These are phyloP conservation scores for Linderniella brevidens DNA, from an alignment of 257 asterid genomes.

Conservation along the genomic window DNA sequence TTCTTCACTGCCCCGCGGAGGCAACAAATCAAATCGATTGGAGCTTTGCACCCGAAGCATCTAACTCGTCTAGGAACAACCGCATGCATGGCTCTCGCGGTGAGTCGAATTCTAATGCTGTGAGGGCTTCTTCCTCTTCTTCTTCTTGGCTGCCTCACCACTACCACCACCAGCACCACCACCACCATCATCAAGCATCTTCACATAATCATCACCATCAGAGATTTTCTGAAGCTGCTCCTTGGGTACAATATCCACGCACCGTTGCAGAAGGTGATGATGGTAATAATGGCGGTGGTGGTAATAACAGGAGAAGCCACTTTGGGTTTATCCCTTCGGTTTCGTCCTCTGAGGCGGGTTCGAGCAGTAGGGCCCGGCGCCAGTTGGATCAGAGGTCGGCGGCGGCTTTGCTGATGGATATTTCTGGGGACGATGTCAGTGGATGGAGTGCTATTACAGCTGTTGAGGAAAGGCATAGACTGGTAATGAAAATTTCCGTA, in stretches of 20 bases:
- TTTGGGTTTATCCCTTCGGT: conserved; percentile 33
- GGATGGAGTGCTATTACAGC: conserved; percentile 55
- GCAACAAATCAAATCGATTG: conserved; percentile 38
- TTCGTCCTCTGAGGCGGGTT: conserved; percentile 32
- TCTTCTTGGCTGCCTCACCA: conserved; percentile 40
- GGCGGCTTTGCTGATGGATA: conserved; percentile 23
- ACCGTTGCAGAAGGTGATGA: conserved; percentile 35
- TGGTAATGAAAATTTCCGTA: conserved; percentile 25
- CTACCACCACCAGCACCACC: conserved; percentile 19
- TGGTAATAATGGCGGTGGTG: neutral
- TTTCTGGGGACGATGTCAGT: conserved; percentile 24
- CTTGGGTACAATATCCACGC: conserved; percentile 32
- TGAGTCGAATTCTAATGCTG: conserved; percentile 22
- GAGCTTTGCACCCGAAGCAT: conserved; percentile 40
- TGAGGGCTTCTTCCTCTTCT: conserved; percentile 13
- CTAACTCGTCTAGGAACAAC: conserved; percentile 31
- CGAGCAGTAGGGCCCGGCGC: conserved; percentile 21
- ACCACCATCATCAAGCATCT: no score
- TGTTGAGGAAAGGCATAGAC: conserved; percentile 61
- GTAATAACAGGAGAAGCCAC: conserved; percentile 25
- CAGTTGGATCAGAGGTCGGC: conserved; percentile 29
- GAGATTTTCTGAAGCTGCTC: conserved; percentile 24
- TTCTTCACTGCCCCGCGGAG: no score
- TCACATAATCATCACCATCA: no score
- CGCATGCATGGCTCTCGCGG: conserved; percentile 26